Conservation (phyloP, 768 basidiomycete species). For the Lentinus tigrinus region DNA sequence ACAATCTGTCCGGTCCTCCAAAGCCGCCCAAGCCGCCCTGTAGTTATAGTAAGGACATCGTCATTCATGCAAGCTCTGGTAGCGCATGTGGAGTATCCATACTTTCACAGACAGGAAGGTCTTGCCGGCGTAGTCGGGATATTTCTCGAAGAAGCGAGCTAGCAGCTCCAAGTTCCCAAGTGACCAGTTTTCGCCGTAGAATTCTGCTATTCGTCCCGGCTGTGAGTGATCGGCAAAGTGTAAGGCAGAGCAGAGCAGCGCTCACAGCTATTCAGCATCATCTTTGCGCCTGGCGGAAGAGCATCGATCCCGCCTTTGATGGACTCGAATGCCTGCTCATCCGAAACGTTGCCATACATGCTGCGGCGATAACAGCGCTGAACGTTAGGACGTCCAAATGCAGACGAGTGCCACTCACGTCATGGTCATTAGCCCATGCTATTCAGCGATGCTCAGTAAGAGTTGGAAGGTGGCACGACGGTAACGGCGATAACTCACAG, state of each 20-base stretch:
- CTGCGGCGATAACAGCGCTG: not conserved
- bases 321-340: conserved; percentile 60
- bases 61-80: not conserved
- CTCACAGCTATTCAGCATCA: conserved; percentile 50
- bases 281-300: conserved; percentile 43
- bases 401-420: conserved; percentile 36
- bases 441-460: not conserved
- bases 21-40: not conserved
- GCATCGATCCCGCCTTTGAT: conserved; percentile 52
- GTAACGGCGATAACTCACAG: conserved; percentile 37
- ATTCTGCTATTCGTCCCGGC: conserved; percentile 39
- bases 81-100: conserved; percentile 18
- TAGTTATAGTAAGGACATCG: not conserved
- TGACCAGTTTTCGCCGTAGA: conserved; percentile 46
- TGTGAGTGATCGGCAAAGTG: not conserved
- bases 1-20: not conserved
- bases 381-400: not conserved
- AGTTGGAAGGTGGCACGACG: conserved; percentile 26
- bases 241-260: conserved; percentile 9
- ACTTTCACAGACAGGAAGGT: conserved; percentile 52
- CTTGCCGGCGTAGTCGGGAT: conserved; percentile 43
- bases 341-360: conserved; percentile 44
- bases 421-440: conserved; percentile 58
- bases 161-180: conserved; percentile 49
- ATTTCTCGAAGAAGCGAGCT: conserved; percentile 46